Conservation (phyloP, 2,329 filamentous ascomycete genomes). For the Sporothrix mexicana region DNA sequence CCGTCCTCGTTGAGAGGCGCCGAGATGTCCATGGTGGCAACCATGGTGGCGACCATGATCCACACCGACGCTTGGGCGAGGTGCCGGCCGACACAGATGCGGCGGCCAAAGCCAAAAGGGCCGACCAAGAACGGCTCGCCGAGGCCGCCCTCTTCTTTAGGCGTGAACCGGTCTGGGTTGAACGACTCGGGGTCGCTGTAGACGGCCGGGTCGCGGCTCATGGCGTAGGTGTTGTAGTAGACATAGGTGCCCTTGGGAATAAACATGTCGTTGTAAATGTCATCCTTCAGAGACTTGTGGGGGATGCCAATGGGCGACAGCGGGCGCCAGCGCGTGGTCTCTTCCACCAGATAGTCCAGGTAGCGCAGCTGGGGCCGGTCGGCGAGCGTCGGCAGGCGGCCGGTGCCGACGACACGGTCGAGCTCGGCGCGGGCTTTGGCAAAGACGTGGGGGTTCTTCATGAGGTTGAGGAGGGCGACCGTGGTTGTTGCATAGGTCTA, state of each 20-base stretch:
- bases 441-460: constrained; percentile 53
- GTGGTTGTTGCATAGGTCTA: constrained; percentile 48
- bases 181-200: constrained; percentile 53
- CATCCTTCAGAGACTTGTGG: constrained; percentile 59
- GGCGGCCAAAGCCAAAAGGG: constrained; percentile 59
- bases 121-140: constrained; percentile 55
- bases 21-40: constrained; percentile 50
- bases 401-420: constrained; percentile 53
- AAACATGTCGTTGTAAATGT: constrained; percentile 61
- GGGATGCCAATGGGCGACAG: constrained; percentile 59
- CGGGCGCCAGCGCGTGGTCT: constrained; percentile 53
- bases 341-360: constrained; percentile 54
- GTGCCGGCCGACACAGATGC: constrained; percentile 57
- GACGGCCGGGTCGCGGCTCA: constrained; percentile 49
- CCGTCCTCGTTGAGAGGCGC: not conserved
- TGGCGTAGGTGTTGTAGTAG: constrained; percentile 52
- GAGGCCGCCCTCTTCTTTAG: constrained; percentile 33
- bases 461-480: constrained; percentile 47
- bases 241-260: constrained; percentile 60
- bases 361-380: constrained; percentile 53
- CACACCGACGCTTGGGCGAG: constrained; percentile 55
- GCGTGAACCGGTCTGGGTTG: constrained; percentile 53
- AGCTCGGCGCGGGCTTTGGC: constrained; percentile 55
- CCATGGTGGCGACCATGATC: constrained; percentile 49
- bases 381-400: constrained; percentile 52